Percentiles rank a stretch among this genome's conserved stretches.
These are phyloP conservation scores for Backusella macrospora DNA, from an alignment of 192 early-diverging fungal genomes.

Conservation along the genomic window DNA sequence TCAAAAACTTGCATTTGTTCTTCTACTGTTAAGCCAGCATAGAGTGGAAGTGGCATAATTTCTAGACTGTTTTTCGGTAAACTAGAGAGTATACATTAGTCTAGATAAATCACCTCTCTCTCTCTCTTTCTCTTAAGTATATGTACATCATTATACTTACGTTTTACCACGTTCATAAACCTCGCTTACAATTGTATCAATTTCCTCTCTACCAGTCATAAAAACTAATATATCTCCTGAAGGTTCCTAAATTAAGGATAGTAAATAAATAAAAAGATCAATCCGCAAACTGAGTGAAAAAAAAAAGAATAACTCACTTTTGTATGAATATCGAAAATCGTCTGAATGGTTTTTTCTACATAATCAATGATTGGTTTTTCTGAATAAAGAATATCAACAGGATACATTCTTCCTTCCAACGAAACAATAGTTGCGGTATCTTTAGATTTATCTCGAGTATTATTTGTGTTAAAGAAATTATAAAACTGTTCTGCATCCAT, in stretches of 20 bases:
- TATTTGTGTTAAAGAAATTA: slow-evolving; percentile 69
- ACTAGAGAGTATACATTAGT: slow-evolving; percentile 16
- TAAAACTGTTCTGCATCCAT: slow-evolving; percentile 74
- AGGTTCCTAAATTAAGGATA: slow-evolving; percentile 45
- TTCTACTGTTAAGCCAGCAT: slow-evolving; percentile 70
- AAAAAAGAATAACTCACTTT: slow-evolving; percentile 24
- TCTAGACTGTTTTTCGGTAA: slow-evolving; percentile 40
- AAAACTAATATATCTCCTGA: slow-evolving; percentile 72
- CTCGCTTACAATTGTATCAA: slow-evolving; percentile 65
- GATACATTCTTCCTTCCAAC: slow-evolving; percentile 75
- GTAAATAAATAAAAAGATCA: background rate
- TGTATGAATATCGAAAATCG: slow-evolving; percentile 76
- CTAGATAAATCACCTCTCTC: background rate
- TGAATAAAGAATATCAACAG: slow-evolving; percentile 67
- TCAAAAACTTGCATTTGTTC: slow-evolving; percentile 72
- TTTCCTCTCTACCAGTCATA: slow-evolving; percentile 76
- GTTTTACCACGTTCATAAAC: slow-evolving; percentile 60
- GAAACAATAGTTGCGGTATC: slow-evolving; percentile 71
- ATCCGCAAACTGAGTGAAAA: background rate
- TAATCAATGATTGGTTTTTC: slow-evolving; percentile 66
- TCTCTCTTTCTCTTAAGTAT: background rate
- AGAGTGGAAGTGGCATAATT: slow-evolving; percentile 64
- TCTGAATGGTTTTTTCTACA: slow-evolving; percentile 65
- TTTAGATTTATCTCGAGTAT: slow-evolving; percentile 37
- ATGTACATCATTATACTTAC: slow-evolving; percentile 37